Conservation (phyloP, 169 alveolate species). For the Cryptosporidium meleagridis region DNA sequence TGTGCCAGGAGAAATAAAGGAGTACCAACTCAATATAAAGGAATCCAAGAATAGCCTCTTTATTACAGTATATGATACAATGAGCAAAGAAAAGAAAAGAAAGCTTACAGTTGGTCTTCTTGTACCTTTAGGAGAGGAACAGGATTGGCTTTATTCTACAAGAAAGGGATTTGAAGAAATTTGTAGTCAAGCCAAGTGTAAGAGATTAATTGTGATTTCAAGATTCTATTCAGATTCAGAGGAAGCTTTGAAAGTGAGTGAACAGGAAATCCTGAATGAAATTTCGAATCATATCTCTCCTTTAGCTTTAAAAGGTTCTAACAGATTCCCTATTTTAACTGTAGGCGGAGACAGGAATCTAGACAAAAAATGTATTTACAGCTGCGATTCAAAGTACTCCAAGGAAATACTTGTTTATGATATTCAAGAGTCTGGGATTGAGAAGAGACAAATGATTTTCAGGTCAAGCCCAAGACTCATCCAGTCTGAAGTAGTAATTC, state of each 20-base stretch:
- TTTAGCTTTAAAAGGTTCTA: slow-evolving; percentile 42
- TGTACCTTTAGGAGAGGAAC: slow-evolving; percentile 63
- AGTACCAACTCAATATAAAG: slow-evolving; percentile 20
- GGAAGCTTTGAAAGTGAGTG: neutral
- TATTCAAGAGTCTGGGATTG: slow-evolving; percentile 5
- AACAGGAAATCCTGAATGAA: slow-evolving; percentile 5
- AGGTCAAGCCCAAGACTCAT: slow-evolving; percentile 61
- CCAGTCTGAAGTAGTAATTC: slow-evolving; percentile 51
- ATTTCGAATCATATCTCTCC: slow-evolving; percentile 36
- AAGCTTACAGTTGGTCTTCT: slow-evolving; percentile 51
- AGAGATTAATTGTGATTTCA: slow-evolving; percentile 53
- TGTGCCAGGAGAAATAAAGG: slow-evolving; percentile 48
- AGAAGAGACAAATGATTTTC: slow-evolving; percentile 59
- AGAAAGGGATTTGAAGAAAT: slow-evolving; percentile 62
- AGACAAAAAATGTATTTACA: slow-evolving; percentile 1
- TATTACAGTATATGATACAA: slow-evolving; percentile 32
- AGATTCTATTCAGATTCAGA: slow-evolving; percentile 16
- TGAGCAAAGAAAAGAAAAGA: neutral
- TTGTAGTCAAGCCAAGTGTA: slow-evolving; percentile 23
- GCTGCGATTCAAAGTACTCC: slow-evolving; percentile 33
- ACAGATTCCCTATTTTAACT: slow-evolving; percentile 44
- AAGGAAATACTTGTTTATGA: slow-evolving; percentile 37
- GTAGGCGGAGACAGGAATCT: slow-evolving; percentile 23
- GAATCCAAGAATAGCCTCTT: neutral
- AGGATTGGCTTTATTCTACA: slow-evolving; percentile 61